Evolutionary conservation across 257 asterid species (phyloP).

Genomic region (Jaltomata sinuosa): DNA sequence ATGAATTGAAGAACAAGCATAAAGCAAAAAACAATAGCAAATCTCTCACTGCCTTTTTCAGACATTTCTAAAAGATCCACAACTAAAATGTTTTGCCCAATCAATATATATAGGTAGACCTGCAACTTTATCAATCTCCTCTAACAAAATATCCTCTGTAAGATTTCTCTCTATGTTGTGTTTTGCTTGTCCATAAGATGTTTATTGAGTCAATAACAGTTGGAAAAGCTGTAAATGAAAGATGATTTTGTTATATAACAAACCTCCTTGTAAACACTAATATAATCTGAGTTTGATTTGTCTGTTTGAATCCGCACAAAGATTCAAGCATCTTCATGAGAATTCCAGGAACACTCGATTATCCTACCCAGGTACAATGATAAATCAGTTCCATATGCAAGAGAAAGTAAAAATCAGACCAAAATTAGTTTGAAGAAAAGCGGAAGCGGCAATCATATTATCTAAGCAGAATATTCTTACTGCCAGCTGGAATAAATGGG

Average conservation of each 20-base stretch:
- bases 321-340: background rate
- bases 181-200: slow-evolving; percentile 4
- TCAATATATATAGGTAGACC: background rate
- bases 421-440: background rate
- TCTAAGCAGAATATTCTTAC: background rate
- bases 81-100: too few relatives aligned
- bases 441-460: background rate
- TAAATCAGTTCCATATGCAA: slow-evolving; percentile 3
- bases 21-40: too few relatives aligned
- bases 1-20: too few relatives aligned
- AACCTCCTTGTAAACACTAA: slow-evolving; percentile 7
- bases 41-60: too few relatives aligned
- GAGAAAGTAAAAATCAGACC: background rate
- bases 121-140: background rate
- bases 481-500: background rate
- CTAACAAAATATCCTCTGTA: background rate
- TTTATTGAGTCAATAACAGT: background rate
- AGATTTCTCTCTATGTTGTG: background rate
- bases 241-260: background rate
- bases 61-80: too few relatives aligned
- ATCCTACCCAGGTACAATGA: slow-evolving; percentile 3
- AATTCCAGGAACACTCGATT: slow-evolving; percentile 2
- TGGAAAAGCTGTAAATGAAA: background rate
- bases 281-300: slow-evolving; percentile 1
- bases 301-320: slow-evolving; percentile 6